phyloP scores from a whole-genome alignment of 2,329 filamentous ascomycete species.

The Zasmidium angulare region DNA sequence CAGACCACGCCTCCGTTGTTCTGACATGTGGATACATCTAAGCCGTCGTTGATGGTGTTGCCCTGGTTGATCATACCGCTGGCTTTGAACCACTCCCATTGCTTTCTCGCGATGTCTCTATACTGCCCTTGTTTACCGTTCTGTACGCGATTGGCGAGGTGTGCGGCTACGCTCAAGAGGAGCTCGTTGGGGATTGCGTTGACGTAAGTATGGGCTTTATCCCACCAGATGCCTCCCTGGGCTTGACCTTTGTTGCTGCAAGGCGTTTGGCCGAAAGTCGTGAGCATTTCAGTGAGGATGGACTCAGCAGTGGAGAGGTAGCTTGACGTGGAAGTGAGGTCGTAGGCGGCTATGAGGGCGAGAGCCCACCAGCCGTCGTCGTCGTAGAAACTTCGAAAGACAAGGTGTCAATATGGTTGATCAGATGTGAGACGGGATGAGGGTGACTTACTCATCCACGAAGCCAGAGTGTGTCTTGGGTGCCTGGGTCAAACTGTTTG shows the following conservation, averaged over 20 bases:
- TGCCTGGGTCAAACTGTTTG: neutral
- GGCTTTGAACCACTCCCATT: conserved; percentile 51
- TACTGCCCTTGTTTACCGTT: conserved; percentile 43
- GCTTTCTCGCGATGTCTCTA: conserved; percentile 44
- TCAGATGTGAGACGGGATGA: neutral
- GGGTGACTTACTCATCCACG: conserved; percentile 6
- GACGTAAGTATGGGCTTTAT: conserved; percentile 44
- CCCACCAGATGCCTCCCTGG: conserved; percentile 48
- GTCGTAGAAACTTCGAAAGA: conserved; percentile 49
- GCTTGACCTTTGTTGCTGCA: conserved; percentile 20
- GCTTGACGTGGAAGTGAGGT: conserved; percentile 44
- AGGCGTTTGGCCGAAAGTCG: conserved; percentile 42
- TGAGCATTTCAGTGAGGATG: conserved; percentile 49
- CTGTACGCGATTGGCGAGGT: conserved; percentile 52
- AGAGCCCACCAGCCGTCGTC: conserved; percentile 56
- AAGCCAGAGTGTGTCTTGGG: neutral
- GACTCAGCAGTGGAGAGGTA: conserved; percentile 49
- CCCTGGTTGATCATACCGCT: neutral
- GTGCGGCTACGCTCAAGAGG: conserved; percentile 55
- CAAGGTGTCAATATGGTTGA: too few species aligned
- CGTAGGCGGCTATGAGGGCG: conserved; percentile 55
- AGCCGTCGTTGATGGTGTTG: conserved; percentile 51
- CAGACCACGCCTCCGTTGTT: conserved; percentile 46
- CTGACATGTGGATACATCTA: conserved; percentile 42
- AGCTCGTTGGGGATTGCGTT: conserved; percentile 59